Evolutionary conservation across 805 yeast genomes (phyloP).

Genomic region (Saccharomycopsis sp.): DNA sequence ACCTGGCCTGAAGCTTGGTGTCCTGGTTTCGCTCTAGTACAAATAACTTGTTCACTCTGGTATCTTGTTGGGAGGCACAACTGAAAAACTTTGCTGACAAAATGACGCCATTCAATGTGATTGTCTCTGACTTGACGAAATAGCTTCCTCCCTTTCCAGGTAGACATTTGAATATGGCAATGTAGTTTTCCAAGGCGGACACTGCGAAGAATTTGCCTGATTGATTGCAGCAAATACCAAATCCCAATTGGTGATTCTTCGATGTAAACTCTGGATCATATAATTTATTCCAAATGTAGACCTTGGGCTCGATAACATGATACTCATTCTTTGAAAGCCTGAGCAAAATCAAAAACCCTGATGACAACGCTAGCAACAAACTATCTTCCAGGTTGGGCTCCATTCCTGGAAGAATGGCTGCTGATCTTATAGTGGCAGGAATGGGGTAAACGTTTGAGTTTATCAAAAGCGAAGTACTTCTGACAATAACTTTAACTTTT

Average conservation of each 20-base stretch:
- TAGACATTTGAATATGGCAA: constrained; percentile 5
- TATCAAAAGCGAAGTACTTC: constrained; percentile 5
- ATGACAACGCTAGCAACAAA: constrained; percentile 1
- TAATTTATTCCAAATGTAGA: constrained; percentile 3
- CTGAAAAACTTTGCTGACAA: too few species aligned
- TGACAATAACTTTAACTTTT: constrained; percentile 3
- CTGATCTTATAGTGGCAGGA: constrained; percentile 7
- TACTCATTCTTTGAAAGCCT: background rate
- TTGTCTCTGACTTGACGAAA: too few species aligned
- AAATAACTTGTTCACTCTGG: too few species aligned
- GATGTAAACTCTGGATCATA: background rate
- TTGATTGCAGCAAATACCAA: constrained; percentile 3
- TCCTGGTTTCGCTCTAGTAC: too few species aligned
- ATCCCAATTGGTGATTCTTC: constrained; percentile 1
- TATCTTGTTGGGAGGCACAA: too few species aligned
- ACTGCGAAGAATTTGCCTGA: constrained; percentile 7
- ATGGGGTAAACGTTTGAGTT: constrained; percentile 4
- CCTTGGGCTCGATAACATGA: background rate
- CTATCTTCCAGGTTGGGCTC: constrained; percentile 6
- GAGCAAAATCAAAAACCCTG: constrained; percentile 8
- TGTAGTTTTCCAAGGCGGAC: constrained; percentile 4
- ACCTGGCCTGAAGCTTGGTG: too few species aligned
- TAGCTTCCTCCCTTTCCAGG: too few species aligned
- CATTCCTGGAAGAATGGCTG: constrained; percentile 6
- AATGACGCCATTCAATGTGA: too few species aligned